These are phyloP conservation scores for Aspergillus tubingensis DNA, from an alignment of 2,329 filamentous ascomycete genomes.

Conservation along the genomic window DNA sequence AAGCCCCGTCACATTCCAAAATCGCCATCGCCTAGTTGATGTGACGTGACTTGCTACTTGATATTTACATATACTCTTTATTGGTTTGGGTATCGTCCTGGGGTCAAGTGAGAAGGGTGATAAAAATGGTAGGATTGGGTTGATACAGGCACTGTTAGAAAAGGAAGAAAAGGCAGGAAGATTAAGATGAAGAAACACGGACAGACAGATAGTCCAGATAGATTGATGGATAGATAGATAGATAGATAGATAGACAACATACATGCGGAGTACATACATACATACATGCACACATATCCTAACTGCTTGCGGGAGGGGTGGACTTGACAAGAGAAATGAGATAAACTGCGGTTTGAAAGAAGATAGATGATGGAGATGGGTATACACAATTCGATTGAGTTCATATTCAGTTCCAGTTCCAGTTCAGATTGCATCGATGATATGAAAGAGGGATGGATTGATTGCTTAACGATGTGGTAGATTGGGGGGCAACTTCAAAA, in stretches of 20 bases:
- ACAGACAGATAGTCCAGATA: neutral
- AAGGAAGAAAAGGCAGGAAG: too few species aligned
- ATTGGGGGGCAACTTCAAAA: neutral
- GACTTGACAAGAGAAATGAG: neutral
- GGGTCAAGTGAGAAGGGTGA: too few species aligned
- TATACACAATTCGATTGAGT: constrained; percentile 6
- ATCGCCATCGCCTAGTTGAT: too few species aligned
- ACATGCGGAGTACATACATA: too few species aligned
- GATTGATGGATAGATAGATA: neutral
- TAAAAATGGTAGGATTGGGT: too few species aligned
- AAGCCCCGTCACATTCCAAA: too few species aligned
- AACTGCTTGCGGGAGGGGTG: neutral
- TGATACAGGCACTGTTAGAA: too few species aligned
- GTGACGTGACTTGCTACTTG: too few species aligned
- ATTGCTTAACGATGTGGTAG: neutral
- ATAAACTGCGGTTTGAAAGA: neutral
- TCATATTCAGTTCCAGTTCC: neutral
- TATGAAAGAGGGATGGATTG: neutral
- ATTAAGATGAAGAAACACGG: too few species aligned
- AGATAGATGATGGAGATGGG: neutral
- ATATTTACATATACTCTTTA: too few species aligned
- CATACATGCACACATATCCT: too few species aligned
- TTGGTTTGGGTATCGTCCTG: too few species aligned
- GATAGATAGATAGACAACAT: neutral
- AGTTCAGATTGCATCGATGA: neutral